Evolutionary conservation across 108 stramenopile genomes (phyloP).

Genomic region (Cyclostephanos tholiformis): DNA sequence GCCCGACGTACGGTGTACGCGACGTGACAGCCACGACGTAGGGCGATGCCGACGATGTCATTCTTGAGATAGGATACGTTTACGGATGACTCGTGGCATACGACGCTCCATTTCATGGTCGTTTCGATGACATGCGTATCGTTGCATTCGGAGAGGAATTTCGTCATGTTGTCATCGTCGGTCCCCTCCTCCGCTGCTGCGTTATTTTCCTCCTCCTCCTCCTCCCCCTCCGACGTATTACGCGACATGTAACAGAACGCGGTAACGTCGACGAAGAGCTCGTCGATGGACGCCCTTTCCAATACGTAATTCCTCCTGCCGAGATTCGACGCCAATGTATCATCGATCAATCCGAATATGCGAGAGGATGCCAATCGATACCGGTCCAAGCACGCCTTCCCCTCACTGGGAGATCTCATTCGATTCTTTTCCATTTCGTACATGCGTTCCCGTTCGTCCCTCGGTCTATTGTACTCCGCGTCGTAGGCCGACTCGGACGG

Average conservation of each 20-base stretch:
- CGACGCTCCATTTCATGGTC: slow-evolving; percentile 32
- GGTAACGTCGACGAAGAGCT: slow-evolving; percentile 86
- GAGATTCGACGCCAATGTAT: slow-evolving; percentile 33
- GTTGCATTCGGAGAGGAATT: slow-evolving; percentile 30
- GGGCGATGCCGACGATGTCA: slow-evolving; percentile 29
- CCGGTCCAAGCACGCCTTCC: slow-evolving; percentile 87
- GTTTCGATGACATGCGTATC: slow-evolving; percentile 10
- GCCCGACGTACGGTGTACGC: slow-evolving; percentile 58
- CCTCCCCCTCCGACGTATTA: no score
- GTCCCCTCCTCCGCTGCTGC: slow-evolving; percentile 4
- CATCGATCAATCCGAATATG: slow-evolving; percentile 74
- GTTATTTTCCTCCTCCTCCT: no score
- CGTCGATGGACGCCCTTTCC: slow-evolving; percentile 86
- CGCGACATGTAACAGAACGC: slow-evolving; percentile 54
- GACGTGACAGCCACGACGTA: slow-evolving; percentile 59
- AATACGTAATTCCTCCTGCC: slow-evolving; percentile 60
- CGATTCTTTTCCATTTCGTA: slow-evolving; percentile 56
- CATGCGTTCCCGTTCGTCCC: slow-evolving; percentile 49
- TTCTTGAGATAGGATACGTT: slow-evolving; percentile 25
- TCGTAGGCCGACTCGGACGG: slow-evolving; percentile 52
- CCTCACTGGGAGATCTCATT: slow-evolving; percentile 64
- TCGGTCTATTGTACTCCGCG: slow-evolving; percentile 55
- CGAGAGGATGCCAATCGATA: slow-evolving; percentile 68
- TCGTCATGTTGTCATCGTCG: background rate
- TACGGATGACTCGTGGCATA: slow-evolving; percentile 29